phyloP scores from a whole-genome alignment of 768 basidiomycete species.

The Suillus subluteus region DNA sequence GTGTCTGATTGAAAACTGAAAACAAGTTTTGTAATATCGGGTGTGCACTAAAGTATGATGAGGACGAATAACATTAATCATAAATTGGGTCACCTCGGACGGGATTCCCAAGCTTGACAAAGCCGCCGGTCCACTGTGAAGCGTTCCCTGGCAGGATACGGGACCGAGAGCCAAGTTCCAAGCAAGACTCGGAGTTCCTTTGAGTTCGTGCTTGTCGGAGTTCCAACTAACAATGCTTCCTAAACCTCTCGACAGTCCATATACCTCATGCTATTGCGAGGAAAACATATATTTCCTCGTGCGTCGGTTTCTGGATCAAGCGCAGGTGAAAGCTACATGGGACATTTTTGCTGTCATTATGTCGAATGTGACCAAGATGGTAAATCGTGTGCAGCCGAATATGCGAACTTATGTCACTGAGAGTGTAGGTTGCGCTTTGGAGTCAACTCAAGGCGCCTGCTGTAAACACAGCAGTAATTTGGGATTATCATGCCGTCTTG shows the following conservation, averaged over 20 bases:
- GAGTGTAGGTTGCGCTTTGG: slow-evolving; percentile 64
- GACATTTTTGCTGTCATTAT: slow-evolving; percentile 62
- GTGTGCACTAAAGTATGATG: not conserved
- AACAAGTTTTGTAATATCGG: not conserved
- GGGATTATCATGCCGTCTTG: slow-evolving; percentile 79
- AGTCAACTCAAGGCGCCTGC: slow-evolving; percentile 50
- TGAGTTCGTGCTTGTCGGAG: slow-evolving; percentile 20
- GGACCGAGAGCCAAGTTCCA: not conserved
- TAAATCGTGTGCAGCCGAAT: slow-evolving; percentile 31
- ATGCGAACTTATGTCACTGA: not conserved
- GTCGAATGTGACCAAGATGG: slow-evolving; percentile 64
- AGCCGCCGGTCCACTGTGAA: not conserved
- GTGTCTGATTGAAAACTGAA: not conserved
- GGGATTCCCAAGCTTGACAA: not conserved
- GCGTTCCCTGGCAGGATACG: not conserved
- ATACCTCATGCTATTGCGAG: slow-evolving; percentile 71
- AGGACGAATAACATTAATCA: not conserved
- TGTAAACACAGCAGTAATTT: slow-evolving; percentile 49
- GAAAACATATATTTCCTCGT: slow-evolving; percentile 72
- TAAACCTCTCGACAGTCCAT: slow-evolving; percentile 36
- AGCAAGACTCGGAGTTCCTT: not conserved
- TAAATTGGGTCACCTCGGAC: not conserved
- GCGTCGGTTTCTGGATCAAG: slow-evolving; percentile 41
- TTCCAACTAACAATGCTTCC: slow-evolving; percentile 27
- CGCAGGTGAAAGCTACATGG: slow-evolving; percentile 42